Percentiles rank a stretch among this genome's conserved stretches.
These are phyloP conservation scores for Alternaria gansuensis DNA, from an alignment of 2,329 filamentous ascomycete species.

Conservation along the genomic window DNA sequence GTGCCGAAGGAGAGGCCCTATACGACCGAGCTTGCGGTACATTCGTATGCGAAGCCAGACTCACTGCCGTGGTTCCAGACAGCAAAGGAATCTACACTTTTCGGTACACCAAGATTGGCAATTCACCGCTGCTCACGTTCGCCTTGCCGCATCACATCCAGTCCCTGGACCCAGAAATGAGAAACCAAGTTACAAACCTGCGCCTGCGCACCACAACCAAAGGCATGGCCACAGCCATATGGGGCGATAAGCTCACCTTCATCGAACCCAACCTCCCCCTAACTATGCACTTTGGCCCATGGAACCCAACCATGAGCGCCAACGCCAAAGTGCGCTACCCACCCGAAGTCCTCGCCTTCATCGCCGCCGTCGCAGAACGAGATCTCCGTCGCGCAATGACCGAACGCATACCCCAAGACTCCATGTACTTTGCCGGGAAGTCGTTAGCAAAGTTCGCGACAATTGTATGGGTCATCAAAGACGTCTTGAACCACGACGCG, in stretches of 20 bases:
- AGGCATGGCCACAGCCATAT: slow-evolving; percentile 76
- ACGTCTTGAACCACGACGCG: slow-evolving; percentile 66
- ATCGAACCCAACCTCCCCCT: slow-evolving; percentile 75
- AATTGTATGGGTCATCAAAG: slow-evolving; percentile 58
- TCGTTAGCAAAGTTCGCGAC: slow-evolving; percentile 54
- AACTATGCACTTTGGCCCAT: slow-evolving; percentile 80
- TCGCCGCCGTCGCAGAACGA: slow-evolving; percentile 69
- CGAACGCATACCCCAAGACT: slow-evolving; percentile 77
- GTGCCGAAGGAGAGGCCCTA: slow-evolving; percentile 67
- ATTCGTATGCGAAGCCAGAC: slow-evolving; percentile 70
- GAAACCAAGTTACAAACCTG: slow-evolving; percentile 61
- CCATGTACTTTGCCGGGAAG: slow-evolving; percentile 92
- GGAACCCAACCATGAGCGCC: slow-evolving; percentile 64
- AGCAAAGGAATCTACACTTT: slow-evolving; percentile 73
- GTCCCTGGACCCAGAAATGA: slow-evolving; percentile 71
- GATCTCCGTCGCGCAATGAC: slow-evolving; percentile 81
- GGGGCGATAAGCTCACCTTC: slow-evolving; percentile 69
- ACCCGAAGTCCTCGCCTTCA: slow-evolving; percentile 65
- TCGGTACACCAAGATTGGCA: slow-evolving; percentile 75
- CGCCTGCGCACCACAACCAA: slow-evolving; percentile 84
- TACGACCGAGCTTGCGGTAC: slow-evolving; percentile 81
- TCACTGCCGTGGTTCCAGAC: slow-evolving; percentile 70
- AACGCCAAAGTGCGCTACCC: slow-evolving; percentile 46
- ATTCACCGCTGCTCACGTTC: slow-evolving; percentile 78
- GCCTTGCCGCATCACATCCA: slow-evolving; percentile 85